Evolutionary conservation across 805 yeast genomes (phyloP).

Genomic region (Barnettozyma populi): DNA sequence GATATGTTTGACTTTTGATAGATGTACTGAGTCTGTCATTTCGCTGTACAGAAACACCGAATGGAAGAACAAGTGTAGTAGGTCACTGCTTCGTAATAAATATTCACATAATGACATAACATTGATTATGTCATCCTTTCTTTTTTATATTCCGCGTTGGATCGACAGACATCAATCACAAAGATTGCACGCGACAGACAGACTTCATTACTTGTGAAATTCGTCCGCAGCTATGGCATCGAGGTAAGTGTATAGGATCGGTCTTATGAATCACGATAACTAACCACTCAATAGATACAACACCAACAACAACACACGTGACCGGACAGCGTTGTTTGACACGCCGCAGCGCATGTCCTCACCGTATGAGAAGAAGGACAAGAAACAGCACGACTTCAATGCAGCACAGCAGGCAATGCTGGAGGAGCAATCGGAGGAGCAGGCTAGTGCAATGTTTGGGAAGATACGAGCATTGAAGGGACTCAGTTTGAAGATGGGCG

Average conservation of each 20-base stretch:
- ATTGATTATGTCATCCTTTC: neutral
- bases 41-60: neutral
- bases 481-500: constrained; percentile 54
- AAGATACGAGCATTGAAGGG: constrained; percentile 52
- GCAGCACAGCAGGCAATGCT: constrained; percentile 52
- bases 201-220: neutral
- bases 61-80: too few species aligned
- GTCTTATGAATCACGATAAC: too few species aligned
- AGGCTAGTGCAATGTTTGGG: constrained; percentile 46
- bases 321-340: constrained; percentile 22
- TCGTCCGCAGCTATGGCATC: constrained; percentile 3
- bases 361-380: constrained; percentile 33
- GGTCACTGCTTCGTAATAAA: too few species aligned
- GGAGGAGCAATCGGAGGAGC: constrained; percentile 64
- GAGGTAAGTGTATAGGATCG: constrained; percentile 4
- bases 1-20: constrained; percentile 63
- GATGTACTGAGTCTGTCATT: neutral
- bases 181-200: too few species aligned
- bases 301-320: constrained; percentile 7
- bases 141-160: too few species aligned
- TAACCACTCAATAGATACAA: constrained; percentile 5
- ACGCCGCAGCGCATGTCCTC: constrained; percentile 32
- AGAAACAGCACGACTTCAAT: constrained; percentile 34
- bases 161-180: neutral
- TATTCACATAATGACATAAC: too few species aligned